These are phyloP conservation scores for Brassica napus DNA, from an alignment of 345 rosid species.

Conservation along the genomic window Da-Ae NC_063445.1:46078001-46078500, in stretches of 20 bases:
- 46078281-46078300: conserved; percentile 17
- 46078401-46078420: background rate
- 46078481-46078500: background rate
- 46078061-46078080: no score
- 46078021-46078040: background rate
- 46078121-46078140: no score
- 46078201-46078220: conserved; percentile 4
- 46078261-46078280: conserved; percentile 13
- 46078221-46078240: background rate
- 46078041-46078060: no score
- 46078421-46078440: background rate
- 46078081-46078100: no score
- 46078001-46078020: background rate
- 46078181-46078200: no score
- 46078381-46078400: conserved; percentile 20
- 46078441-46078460: conserved; percentile 19
- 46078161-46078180: no score
- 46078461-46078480: background rate
- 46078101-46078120: no score
- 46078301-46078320: conserved; percentile 3
- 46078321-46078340: background rate
- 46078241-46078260: conserved; percentile 25
- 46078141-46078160: no score
- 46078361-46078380: background rate
- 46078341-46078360: conserved; percentile 12